Evolutionary conservation across 768 basidiomycete genomes (phyloP).

Genomic region (Kwoniella botswanensis): DNA sequence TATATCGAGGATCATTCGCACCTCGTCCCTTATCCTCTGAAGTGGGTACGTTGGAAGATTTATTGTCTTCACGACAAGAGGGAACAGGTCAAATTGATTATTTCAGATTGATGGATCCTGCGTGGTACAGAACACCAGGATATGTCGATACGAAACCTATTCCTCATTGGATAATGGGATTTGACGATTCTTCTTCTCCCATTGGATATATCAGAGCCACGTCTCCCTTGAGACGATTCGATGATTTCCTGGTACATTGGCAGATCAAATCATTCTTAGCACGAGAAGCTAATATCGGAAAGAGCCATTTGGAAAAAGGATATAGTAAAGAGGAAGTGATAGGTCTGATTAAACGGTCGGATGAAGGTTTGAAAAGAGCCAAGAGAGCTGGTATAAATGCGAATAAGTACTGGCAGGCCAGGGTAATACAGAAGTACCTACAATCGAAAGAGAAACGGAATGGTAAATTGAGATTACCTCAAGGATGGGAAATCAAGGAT

Average conservation of each 20-base stretch:
- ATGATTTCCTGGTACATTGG: slow-evolving; percentile 86
- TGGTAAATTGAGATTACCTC: not conserved
- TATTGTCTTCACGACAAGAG: slow-evolving; percentile 62
- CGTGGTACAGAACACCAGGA: slow-evolving; percentile 19
- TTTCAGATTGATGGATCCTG: slow-evolving; percentile 51
- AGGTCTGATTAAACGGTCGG: slow-evolving; percentile 17
- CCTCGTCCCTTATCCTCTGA: slow-evolving; percentile 45
- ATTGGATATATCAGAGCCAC: slow-evolving; percentile 85
- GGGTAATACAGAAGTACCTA: slow-evolving; percentile 1
- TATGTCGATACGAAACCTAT: slow-evolving; percentile 9
- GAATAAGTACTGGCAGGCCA: slow-evolving; percentile 35
- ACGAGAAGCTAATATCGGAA: slow-evolving; percentile 4
- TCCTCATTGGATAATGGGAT: slow-evolving; percentile 70
- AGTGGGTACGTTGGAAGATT: slow-evolving; percentile 59
- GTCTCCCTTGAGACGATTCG: slow-evolving; percentile 82
- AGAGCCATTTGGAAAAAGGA: not conserved
- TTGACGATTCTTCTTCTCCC: slow-evolving; percentile 62
- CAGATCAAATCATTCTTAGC: slow-evolving; percentile 80
- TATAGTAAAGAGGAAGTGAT: slow-evolving; percentile 30
- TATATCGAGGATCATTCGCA: slow-evolving; percentile 64
- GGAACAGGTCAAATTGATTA: slow-evolving; percentile 57
- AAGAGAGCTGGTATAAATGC: slow-evolving; percentile 26
- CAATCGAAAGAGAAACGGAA: not conserved
- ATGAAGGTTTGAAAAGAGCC: slow-evolving; percentile 14
- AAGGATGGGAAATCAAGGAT: slow-evolving; percentile 6